These are phyloP conservation scores for Shiraia sp. DNA, from an alignment of 2,329 filamentous ascomycete species.

Conservation along the genomic window DNA sequence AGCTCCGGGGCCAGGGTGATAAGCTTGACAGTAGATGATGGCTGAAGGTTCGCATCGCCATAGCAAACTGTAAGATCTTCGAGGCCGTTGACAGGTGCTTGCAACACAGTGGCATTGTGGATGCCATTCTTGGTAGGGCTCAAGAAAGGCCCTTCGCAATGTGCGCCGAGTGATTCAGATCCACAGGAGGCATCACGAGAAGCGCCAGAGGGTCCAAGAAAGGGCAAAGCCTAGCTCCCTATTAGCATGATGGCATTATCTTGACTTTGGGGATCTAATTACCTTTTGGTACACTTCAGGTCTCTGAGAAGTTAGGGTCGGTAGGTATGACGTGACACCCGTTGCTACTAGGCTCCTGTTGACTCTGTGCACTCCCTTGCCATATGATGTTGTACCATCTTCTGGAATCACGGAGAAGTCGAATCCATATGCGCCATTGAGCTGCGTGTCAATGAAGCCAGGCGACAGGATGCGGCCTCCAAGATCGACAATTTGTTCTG, in stretches of 20 bases:
- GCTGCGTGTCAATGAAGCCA: constrained; percentile 86
- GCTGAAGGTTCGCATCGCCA: constrained; percentile 67
- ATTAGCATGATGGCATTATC: neutral
- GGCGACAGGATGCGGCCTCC: constrained; percentile 81
- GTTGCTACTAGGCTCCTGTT: constrained; percentile 74
- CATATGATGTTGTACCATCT: constrained; percentile 63
- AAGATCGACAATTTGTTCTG: constrained; percentile 77
- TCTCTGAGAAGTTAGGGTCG: constrained; percentile 80
- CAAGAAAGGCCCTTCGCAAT: constrained; percentile 90
- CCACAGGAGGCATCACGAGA: constrained; percentile 67
- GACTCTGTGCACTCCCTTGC: constrained; percentile 70
- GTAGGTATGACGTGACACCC: constrained; percentile 85
- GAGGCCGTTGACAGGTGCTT: constrained; percentile 62
- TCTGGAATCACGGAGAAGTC: constrained; percentile 82
- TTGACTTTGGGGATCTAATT: constrained; percentile 1
- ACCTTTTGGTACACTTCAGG: constrained; percentile 82
- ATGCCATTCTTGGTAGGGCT: constrained; percentile 83
- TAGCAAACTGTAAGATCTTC: constrained; percentile 72
- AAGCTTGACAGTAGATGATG: constrained; percentile 65
- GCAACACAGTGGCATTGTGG: constrained; percentile 75
- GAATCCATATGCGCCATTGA: constrained; percentile 91
- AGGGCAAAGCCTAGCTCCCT: constrained; percentile 63
- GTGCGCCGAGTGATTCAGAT: constrained; percentile 84
- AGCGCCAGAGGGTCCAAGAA: constrained; percentile 71
- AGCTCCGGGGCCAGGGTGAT: constrained; percentile 86